Base-by-base conservation (phyloP, 768 basidiomycete genomes). In the Leccinum subtestaceum region DNA sequence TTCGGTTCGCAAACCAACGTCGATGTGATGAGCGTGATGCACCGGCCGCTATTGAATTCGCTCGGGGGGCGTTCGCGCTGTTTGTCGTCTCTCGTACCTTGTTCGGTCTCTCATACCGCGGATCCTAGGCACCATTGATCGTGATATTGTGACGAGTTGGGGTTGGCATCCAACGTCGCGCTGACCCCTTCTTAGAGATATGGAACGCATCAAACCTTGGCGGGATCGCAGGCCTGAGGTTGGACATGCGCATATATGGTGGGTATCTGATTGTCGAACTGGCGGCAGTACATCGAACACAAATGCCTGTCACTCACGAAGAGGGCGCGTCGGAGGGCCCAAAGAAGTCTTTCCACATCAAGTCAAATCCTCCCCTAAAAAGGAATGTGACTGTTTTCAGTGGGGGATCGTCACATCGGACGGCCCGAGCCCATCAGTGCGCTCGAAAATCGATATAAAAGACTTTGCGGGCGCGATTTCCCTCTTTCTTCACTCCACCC, bases 401-500 rank as follows among this genome's bases (percentile, higher is more conserved):
- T 58, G 61, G 61, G 64, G 50, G 69, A 69, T 73, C 73, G 72
- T 75, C 73, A 69, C 68, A 71, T 58, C 57, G 58, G 60, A 63
- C 60, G 54, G 56, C 36, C 60, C 61, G 64, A 52, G 53, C 36
- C 60, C 61, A 63, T 58, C 60, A 54, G 57, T 53, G 59, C 61
- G 53, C 70, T 61, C 66, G 60, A 61, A 68, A 61, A 69, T 68
- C 53, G 66, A 60, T 75, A 79, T 76, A 78, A 73, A 72, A 69
- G 64, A 52, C 58, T 52, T 36, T 27, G 36, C 52, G 34, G 54
- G 46, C 65, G n/a, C 49, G 40, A 52, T 70, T 64, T 62, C 72
- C 63, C 73, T 76, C 76, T 80, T 77, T 74, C 67, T 74, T 73
- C 43, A 60, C 43, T 49, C 72, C 70, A 68, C 79, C 73, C 70